Conservation (phyloP, 2,329 filamentous ascomycete genomes). For the Botrytis cinerea region DNA sequence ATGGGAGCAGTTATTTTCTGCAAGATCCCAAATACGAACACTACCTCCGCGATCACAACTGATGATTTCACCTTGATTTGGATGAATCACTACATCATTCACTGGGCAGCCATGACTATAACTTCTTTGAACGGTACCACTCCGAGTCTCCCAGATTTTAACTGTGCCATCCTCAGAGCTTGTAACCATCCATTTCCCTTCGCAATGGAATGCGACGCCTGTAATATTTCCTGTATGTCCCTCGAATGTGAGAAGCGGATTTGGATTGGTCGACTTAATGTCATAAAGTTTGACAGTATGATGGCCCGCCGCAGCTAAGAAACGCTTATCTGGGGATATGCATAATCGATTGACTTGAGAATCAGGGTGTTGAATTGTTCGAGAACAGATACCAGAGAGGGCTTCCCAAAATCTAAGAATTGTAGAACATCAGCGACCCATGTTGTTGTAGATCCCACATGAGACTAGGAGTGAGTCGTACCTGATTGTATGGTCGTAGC, state of each 20-base stretch:
- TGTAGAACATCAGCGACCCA: slow-evolving; percentile 21
- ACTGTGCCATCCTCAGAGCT: slow-evolving; percentile 83
- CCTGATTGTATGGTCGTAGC: slow-evolving; percentile 76
- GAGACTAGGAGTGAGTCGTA: slow-evolving; percentile 41
- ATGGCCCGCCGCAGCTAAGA: slow-evolving; percentile 72
- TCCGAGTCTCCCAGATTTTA: slow-evolving; percentile 43
- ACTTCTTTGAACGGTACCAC: slow-evolving; percentile 72
- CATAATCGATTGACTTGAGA: slow-evolving; percentile 98
- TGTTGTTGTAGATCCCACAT: slow-evolving; percentile 6
- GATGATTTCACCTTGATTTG: slow-evolving; percentile 97
- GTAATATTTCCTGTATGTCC: slow-evolving; percentile 96
- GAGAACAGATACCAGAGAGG: slow-evolving; percentile 93
- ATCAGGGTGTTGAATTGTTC: slow-evolving; percentile 96
- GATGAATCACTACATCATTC: slow-evolving; percentile 99
- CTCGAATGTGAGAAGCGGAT: slow-evolving; percentile 89
- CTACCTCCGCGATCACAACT: slow-evolving; percentile 92
- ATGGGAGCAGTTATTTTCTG: slow-evolving; percentile 95
- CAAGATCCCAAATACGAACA: slow-evolving; percentile 93
- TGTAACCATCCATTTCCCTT: slow-evolving; percentile 99
- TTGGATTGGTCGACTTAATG: slow-evolving; percentile 97
- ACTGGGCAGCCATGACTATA: slow-evolving; percentile 87
- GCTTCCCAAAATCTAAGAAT: slow-evolving; percentile 89
- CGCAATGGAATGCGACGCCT: slow-evolving; percentile 95
- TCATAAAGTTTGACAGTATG: slow-evolving; percentile 96
- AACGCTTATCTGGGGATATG: slow-evolving; percentile 97